Conservation (phyloP, 2,329 filamentous ascomycete species). For the Teratosphaeriaceae sp. region DNA sequence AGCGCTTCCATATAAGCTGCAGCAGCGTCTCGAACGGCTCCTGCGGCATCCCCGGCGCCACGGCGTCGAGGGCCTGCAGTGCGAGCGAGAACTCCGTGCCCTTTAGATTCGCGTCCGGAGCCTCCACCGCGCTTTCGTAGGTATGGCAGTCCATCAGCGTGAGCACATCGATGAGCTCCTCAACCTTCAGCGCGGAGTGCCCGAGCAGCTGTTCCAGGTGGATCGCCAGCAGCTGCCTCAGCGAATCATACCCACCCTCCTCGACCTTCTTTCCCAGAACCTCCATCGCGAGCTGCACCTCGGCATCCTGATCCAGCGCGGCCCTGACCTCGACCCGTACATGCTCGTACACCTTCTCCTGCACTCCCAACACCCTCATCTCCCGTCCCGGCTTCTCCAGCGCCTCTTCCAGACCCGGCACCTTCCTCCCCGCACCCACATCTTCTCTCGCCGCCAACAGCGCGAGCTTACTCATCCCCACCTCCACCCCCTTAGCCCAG, state of each 20-base stretch:
- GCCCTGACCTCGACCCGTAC: constrained; percentile 60
- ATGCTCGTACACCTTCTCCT: constrained; percentile 68
- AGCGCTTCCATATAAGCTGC: constrained; percentile 78
- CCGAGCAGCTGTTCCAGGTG: constrained; percentile 63
- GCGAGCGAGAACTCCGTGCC: constrained; percentile 67
- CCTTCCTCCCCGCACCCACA: neutral
- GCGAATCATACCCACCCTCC: constrained; percentile 55
- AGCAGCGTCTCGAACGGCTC: constrained; percentile 52
- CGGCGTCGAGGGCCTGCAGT: constrained; percentile 49
- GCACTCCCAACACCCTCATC: constrained; percentile 66
- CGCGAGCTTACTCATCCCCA: constrained; percentile 80
- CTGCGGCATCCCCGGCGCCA: constrained; percentile 45
- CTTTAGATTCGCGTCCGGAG: constrained; percentile 32
- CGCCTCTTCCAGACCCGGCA: constrained; percentile 2
- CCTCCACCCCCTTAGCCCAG: constrained; percentile 90
- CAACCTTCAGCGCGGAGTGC: constrained; percentile 58
- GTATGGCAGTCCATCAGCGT: constrained; percentile 61
- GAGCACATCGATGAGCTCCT: constrained; percentile 64
- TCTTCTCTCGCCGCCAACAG: constrained; percentile 54
- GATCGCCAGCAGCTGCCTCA: constrained; percentile 65
- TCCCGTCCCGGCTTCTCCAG: constrained; percentile 37
- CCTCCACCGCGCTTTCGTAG: constrained; percentile 38
- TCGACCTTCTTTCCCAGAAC: constrained; percentile 50
- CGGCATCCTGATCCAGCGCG: constrained; percentile 74
- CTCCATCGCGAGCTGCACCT: constrained; percentile 67